Percentiles rank a stretch among this genome's conserved stretches.
Conservation (phyloP, 768 basidiomycete genomes). For the Suillus subluteus region DNA sequence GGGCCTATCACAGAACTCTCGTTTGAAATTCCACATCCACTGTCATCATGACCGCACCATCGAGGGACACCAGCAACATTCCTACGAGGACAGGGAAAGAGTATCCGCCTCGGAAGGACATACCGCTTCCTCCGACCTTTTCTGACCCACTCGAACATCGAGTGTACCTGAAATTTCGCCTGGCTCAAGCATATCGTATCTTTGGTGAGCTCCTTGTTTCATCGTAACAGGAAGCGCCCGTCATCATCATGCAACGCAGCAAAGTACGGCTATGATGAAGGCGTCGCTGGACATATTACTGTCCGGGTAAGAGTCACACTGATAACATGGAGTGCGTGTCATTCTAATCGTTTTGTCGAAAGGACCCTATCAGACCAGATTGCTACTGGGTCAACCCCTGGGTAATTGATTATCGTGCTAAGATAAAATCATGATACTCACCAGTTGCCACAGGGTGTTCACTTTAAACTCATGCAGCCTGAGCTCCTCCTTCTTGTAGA, state of each 20-base stretch:
- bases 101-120: not conserved
- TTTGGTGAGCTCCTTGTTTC: slow-evolving; percentile 37
- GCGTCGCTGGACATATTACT: slow-evolving; percentile 55
- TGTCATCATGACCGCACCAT: not conserved
- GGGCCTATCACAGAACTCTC: not conserved
- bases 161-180: slow-evolving; percentile 46
- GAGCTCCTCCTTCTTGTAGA: slow-evolving; percentile 49
- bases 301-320: slow-evolving; percentile 33
- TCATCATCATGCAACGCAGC: slow-evolving; percentile 22
- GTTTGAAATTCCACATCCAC: not conserved
- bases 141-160: slow-evolving; percentile 40
- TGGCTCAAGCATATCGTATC: slow-evolving; percentile 50
- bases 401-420: slow-evolving; percentile 25
- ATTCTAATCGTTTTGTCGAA: not conserved
- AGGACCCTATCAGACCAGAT: slow-evolving; percentile 44
- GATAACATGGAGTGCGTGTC: not conserved
- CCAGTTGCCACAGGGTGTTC: slow-evolving; percentile 38
- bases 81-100: too few relatives aligned
- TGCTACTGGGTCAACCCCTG: slow-evolving; percentile 56
- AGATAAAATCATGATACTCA: slow-evolving; percentile 2
- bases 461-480: slow-evolving; percentile 49
- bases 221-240: not conserved
- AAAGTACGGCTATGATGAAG: slow-evolving; percentile 49
- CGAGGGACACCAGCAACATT: not conserved
- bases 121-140: slow-evolving; percentile 32